Evolutionary conservation across 768 basidiomycete genomes (phyloP), one percentile per base, ranked within the genome.

Genomic region (Coprinellus aureogranulatus): DNA sequence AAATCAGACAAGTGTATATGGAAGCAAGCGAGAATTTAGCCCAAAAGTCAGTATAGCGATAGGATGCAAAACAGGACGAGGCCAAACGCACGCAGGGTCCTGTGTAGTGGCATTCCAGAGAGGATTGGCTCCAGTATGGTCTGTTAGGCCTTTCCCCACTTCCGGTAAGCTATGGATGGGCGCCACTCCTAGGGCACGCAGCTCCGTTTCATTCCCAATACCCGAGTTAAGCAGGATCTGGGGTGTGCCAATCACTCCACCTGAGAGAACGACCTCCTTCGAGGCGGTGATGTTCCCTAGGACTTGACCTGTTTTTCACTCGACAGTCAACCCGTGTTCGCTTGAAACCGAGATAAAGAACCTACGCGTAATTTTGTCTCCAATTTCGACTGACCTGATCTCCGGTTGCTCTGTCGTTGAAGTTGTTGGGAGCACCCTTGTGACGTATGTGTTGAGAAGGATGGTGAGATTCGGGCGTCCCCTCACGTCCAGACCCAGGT

Each of bases 181-280:
- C 27, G 31, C 28, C 3, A 70, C 59, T 2, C 61, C 59, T 31
- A 61, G 47, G 20, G 54, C 55, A 23, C 46, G 14, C 16, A 70
- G 52, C 26, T 64, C 61, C 12, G 52, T 39, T 10, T 42, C 31
- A n/a, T 65, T 61, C 4, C 72, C 72, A 41, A 73, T 63, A 18
- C 70, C 70, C 1, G 65, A 66, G 27, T 61, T 48, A 49, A 70
- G 59, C 10, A 70, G 62, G 1, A 70, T 59, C 27, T 67, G 66
- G 4, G 68, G 67, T 1, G 65, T 66, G 1, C 37, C 62, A 1
- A 68, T 54, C 8, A 61, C 56, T 12, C 68, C 68, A 6, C 61
- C 58, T 16, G 65, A 74, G 22, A 85, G 61, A 14, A 85, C 72
- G 40, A 85, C 72, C 62, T 85, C 83, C 58, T 77, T 79, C 56